Evolutionary conservation across 2,329 filamentous ascomycete genomes (phyloP).

Genomic region (Ophiostoma pallidulum): DNA sequence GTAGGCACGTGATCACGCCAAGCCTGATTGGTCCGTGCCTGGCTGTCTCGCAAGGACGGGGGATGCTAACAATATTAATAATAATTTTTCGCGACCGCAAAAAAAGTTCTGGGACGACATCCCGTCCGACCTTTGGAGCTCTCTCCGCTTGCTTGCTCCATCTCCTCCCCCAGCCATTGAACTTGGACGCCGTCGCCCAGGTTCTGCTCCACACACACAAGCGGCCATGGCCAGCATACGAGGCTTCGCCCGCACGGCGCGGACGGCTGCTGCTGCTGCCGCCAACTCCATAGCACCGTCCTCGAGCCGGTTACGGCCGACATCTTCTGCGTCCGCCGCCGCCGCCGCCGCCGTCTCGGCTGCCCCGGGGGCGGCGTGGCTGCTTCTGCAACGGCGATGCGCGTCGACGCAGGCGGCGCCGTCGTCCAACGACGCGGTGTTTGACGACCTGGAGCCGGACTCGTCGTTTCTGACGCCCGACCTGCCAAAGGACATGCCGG

Average conservation of each 20-base stretch:
- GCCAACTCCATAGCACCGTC: background rate
- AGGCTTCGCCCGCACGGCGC: conserved; percentile 28
- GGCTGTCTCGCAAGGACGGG: background rate
- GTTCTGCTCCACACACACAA: background rate
- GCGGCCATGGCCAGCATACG: conserved; percentile 34
- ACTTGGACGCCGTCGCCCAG: background rate
- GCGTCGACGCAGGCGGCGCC: conserved; percentile 34
- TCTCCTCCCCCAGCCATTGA: background rate
- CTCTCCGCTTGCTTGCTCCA: background rate
- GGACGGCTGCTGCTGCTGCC: conserved; percentile 11
- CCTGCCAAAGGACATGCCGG: conserved; percentile 30
- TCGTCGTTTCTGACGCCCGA: conserved; percentile 38
- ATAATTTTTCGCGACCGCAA: conserved; percentile 6
- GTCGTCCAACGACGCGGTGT: conserved; percentile 18
- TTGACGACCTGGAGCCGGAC: conserved; percentile 41
- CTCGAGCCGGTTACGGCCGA: background rate
- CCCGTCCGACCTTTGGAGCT: too few species aligned
- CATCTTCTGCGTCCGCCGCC: background rate
- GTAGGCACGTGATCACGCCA: too few species aligned
- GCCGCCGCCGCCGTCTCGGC: conserved; percentile 3
- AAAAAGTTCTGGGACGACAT: background rate
- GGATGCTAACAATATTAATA: too few species aligned
- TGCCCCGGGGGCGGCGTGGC: conserved; percentile 25
- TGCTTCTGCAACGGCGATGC: conserved; percentile 31
- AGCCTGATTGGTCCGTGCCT: too few species aligned